Evolutionary conservation across 2,329 filamentous ascomycete species (phyloP), one percentile per base, ranked within the genome.

Genomic region (Colletotrichum sp.): DNA sequence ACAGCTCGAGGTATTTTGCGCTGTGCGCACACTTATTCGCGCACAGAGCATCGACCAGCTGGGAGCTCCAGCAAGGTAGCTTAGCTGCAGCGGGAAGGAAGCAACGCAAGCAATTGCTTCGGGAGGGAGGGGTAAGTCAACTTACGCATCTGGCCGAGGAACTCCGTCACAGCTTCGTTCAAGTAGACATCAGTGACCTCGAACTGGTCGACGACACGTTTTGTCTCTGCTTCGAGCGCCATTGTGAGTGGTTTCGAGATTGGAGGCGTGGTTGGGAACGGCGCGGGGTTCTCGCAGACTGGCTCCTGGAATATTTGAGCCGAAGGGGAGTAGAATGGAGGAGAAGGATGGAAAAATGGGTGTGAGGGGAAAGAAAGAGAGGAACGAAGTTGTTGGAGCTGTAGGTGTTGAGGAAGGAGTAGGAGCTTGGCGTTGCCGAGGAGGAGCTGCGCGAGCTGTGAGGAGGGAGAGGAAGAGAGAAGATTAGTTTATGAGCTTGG

Each of bases 161-260:
- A 99, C 84, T 98, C 96, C 78, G 92, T 88, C 77, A 98, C 96
- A 78, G 93, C 94, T 81, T 90, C 91, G 84, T 95, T 95, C 82
- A 98, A 90, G 85, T 96, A 91, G 69, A 93, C 91, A 80, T 95
- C 90, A 76, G 92, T 89, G 86, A 96, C 96, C 71, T 98, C 95
- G 86, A 99, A 99, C 85, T 97, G 92, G 80, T 91, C 91, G 81
- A 95, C 94, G 81, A 98, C 92, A 82, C 92, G 92, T 89, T 93
- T 93, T 75, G 96, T 95, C 86, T 96, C 94, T 77, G 93, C 90
- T 77, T 86, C 86, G 78, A 94, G 87, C 75, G 89, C 86, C 92
- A 94, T 94, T 79, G 87, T 88, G 86, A 89, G 87, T 72, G 88
- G 88, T 84, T 83, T 85, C 59, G 91, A 92, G 69, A 89, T 86